Base-by-base conservation (phyloP, 192 early-diverging fungal species). In the Linderina pennispora region DNA sequence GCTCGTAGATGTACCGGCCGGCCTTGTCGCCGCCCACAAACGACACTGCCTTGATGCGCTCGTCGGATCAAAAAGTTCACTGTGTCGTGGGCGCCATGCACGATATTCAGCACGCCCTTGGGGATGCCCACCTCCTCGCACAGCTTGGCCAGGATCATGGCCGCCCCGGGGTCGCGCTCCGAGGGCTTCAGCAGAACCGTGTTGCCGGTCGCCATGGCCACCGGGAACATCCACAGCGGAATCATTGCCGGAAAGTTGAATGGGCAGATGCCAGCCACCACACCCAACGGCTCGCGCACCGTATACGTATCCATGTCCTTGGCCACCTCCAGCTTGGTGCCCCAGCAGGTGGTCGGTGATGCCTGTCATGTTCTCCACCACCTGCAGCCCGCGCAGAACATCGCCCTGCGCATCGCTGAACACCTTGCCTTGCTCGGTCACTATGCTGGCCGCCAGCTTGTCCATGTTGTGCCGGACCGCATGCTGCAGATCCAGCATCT, bases 161-260 rank as follows among this genome's bases (percentile, higher is more conserved):
- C 83, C 11, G 92, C 94, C 14, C 90, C 89, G 1, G 94, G 94
- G 61, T 92, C 92, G 52, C 86, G 82, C 65, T 97, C 94, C 8
- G 88, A 91, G 20, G 94, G 94, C 75, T 97, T 97, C 36, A 97
- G 77, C 13, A 97, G 32, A 50, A 80, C 81, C 0, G 94, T 90
- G 74, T 97, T 97, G 36, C 94, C 94, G 20, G 80, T 80, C 34
- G 88, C 94, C 61, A 92, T 85, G 40, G 94, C 91, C 15, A 95
- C 71, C 11, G 94, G 94, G 79, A 97, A 92, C 80, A 97, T 90
- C 94, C 94, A 97, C 51, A 91, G 68, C 41, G 84, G 85, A 35
- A 87, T 85, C 92, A 94, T 95, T 28, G 92, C 94, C 3, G 94
- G 94, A 70, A 97, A 97, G 65, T 97, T 97, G 79, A 97, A 97